phyloP scores from a whole-genome alignment of 495 filamentous ascomycete genomes.

The Aspergillus cristatus region DNA sequence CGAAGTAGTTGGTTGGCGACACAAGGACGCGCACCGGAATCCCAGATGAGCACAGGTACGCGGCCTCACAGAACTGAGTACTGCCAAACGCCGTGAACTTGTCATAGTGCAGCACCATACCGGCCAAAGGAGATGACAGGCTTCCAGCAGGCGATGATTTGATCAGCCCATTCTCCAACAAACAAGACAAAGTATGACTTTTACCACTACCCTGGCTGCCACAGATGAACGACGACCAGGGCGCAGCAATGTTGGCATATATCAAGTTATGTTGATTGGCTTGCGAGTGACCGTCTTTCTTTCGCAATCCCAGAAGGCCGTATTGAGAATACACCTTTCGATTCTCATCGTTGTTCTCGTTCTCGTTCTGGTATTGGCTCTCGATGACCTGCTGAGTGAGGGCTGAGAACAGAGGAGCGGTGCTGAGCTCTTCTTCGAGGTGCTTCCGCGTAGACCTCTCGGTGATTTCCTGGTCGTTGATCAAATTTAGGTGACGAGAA shows the following conservation, averaged over 20 bases:
- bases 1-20: slow-evolving; percentile 47
- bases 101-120: slow-evolving; percentile 60
- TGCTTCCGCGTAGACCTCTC: neutral
- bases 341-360: neutral
- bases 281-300: neutral
- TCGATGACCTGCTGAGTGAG: neutral
- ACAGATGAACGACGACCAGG: slow-evolving; percentile 57
- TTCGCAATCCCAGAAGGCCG: neutral
- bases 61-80: slow-evolving; percentile 53
- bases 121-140: slow-evolving; percentile 44
- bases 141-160: slow-evolving; percentile 26
- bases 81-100: slow-evolving; percentile 43
- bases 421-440: neutral
- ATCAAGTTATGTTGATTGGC: neutral
- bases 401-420: neutral
- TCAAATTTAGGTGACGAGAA: neutral
- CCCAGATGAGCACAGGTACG: slow-evolving; percentile 44
- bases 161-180: slow-evolving; percentile 47
- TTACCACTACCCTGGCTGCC: slow-evolving; percentile 69
- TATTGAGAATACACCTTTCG: neutral
- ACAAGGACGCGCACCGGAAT: slow-evolving; percentile 56
- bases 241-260: neutral
- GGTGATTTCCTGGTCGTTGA: neutral
- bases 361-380: neutral
- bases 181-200: slow-evolving; percentile 58